phyloP scores from a whole-genome alignment of 768 basidiomycete genomes.

The Mrakia frigida region DNA sequence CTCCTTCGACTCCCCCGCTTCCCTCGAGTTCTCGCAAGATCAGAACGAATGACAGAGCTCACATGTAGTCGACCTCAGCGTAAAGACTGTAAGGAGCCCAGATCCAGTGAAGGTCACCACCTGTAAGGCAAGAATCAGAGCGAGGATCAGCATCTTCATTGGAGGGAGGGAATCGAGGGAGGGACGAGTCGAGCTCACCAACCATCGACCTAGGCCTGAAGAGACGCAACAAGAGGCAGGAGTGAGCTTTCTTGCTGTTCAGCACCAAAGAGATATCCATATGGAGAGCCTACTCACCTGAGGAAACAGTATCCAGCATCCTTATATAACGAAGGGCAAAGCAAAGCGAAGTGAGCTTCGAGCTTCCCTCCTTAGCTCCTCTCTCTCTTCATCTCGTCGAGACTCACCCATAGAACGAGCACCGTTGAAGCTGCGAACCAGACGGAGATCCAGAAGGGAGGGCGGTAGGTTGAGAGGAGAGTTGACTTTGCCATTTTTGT shows the following conservation, averaged over 20 bases:
- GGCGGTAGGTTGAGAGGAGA: not conserved
- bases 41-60: constrained; percentile 27
- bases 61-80: constrained; percentile 56
- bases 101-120: constrained; percentile 86
- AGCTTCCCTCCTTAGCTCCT: too few relatives aligned
- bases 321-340: not conserved
- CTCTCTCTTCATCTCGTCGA: not conserved
- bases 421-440: constrained; percentile 39
- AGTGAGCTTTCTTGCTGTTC: not conserved
- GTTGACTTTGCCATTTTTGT: too few relatives aligned
- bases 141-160: constrained; percentile 48
- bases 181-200: not conserved
- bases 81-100: constrained; percentile 79
- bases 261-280: not conserved
- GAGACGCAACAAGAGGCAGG: not conserved
- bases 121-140: constrained; percentile 54
- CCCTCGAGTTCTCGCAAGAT: not conserved
- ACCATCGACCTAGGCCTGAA: constrained; percentile 6
- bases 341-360: not conserved
- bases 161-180: too few relatives aligned
- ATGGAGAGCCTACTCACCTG: not conserved
- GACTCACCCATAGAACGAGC: constrained; percentile 39
- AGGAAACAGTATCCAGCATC: constrained; percentile 4
- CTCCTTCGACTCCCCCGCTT: not conserved
- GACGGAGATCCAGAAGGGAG: constrained; percentile 39